Evolutionary conservation across 140 eudicot genomes (phyloP).

Genomic region (Flaveria floridana): DNA sequence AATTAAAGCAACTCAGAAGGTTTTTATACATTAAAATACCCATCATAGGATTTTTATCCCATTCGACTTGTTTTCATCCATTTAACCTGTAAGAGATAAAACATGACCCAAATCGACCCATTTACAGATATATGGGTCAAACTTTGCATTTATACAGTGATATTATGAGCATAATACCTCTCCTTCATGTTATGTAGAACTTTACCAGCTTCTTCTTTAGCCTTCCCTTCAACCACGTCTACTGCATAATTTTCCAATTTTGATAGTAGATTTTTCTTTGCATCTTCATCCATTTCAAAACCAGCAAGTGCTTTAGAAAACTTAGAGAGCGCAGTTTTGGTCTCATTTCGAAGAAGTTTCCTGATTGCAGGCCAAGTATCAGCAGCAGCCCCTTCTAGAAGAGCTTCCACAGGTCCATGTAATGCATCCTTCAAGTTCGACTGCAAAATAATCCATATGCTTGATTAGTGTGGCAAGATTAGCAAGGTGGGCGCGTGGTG

Average conservation of each 20-base stretch:
- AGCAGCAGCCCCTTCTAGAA: conserved; percentile 65
- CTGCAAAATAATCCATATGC: conserved; percentile 37
- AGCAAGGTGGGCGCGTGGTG: background rate
- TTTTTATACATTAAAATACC: background rate
- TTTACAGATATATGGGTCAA: background rate
- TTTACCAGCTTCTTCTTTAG: conserved; percentile 80
- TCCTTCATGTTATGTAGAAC: conserved; percentile 75
- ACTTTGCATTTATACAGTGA: background rate
- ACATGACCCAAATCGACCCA: conserved; percentile 3
- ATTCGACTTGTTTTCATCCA: background rate
- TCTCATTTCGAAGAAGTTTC: conserved; percentile 63
- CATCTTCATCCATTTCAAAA: conserved; percentile 62
- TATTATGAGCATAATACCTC: conserved; percentile 40
- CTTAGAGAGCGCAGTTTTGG: conserved; percentile 54
- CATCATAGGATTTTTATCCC: background rate
- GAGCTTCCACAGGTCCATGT: conserved; percentile 75
- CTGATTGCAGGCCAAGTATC: conserved; percentile 85
- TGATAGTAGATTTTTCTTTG: conserved; percentile 50
- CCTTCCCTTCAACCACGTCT: conserved; percentile 68
- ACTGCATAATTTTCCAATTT: conserved; percentile 54
- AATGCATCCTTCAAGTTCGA: conserved; percentile 50
- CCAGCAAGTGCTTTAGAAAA: conserved; percentile 62
- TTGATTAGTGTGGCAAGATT: conserved; percentile 3
- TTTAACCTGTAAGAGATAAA: background rate
- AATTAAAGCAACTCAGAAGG: background rate